These are phyloP conservation scores for Silene coronaria DNA, from an alignment of 179 eudicot species.

Conservation along the genomic window DNA sequence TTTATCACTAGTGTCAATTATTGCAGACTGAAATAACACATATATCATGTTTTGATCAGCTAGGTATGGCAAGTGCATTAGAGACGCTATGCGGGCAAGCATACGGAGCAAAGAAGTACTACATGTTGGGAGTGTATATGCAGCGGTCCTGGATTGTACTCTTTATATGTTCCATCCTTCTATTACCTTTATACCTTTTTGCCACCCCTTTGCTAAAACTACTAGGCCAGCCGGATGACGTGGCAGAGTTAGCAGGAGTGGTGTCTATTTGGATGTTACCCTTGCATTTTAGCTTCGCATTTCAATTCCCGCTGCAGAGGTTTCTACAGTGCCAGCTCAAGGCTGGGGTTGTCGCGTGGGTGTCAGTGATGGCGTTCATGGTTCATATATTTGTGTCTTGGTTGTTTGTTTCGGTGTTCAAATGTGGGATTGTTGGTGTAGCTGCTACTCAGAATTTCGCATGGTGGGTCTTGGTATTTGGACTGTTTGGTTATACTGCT, in stretches of 20 bases:
- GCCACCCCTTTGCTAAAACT: slow-evolving; percentile 31
- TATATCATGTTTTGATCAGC: slow-evolving; percentile 5
- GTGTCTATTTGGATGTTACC: slow-evolving; percentile 37
- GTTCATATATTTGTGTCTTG: slow-evolving; percentile 33
- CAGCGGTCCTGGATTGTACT: slow-evolving; percentile 45
- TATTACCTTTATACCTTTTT: slow-evolving; percentile 32
- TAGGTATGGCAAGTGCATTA: slow-evolving; percentile 47
- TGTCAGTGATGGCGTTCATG: slow-evolving; percentile 23
- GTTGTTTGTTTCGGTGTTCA: slow-evolving; percentile 31
- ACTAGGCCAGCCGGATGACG: slow-evolving; percentile 37
- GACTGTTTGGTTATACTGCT: slow-evolving; percentile 27
- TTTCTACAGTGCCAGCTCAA: slow-evolving; percentile 44
- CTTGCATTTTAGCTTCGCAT: slow-evolving; percentile 44
- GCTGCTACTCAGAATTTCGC: slow-evolving; percentile 33
- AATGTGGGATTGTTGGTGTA: slow-evolving; percentile 31
- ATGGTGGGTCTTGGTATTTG: slow-evolving; percentile 44
- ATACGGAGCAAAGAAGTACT: slow-evolving; percentile 39
- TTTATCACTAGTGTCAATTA: too few species aligned
- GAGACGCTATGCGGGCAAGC: slow-evolving; percentile 50
- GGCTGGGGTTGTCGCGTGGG: slow-evolving; percentile 33
- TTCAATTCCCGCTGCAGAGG: slow-evolving; percentile 41
- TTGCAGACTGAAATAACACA: too few species aligned
- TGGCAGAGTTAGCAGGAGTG: slow-evolving; percentile 33
- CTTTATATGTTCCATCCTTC: slow-evolving; percentile 25
- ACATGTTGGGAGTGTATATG: slow-evolving; percentile 41